These are phyloP conservation scores for Balansia obtecta DNA, from an alignment of 2,329 filamentous ascomycete species.

Conservation along the genomic window DNA sequence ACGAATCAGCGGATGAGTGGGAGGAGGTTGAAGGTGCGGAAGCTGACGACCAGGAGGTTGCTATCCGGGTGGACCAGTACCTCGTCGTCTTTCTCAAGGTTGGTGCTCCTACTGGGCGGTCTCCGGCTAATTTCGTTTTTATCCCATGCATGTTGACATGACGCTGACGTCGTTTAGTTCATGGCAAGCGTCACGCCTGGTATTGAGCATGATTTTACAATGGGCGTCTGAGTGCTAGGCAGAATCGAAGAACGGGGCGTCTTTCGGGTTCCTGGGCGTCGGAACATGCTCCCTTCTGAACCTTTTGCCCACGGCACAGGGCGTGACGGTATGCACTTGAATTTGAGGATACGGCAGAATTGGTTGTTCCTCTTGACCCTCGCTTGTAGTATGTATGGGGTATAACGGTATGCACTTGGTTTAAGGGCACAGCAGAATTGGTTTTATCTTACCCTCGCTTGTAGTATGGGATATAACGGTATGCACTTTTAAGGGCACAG, in stretches of 20 bases:
- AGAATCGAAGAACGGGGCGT: too few relatives aligned
- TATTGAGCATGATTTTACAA: slow-evolving; percentile 96
- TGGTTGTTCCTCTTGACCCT: too few relatives aligned
- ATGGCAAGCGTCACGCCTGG: slow-evolving; percentile 87
- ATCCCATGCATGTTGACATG: neutral
- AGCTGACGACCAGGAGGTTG: slow-evolving; percentile 58
- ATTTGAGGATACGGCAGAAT: too few relatives aligned
- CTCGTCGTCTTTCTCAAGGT: slow-evolving; percentile 80
- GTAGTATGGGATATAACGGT: too few relatives aligned
- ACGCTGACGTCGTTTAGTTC: slow-evolving; percentile 32
- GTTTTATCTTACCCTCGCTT: too few relatives aligned
- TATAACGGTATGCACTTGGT: too few relatives aligned
- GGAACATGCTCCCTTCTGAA: neutral
- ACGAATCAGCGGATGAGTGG: slow-evolving; percentile 48
- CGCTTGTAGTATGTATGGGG: too few relatives aligned
- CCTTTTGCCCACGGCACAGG: neutral
- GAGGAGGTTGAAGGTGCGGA: slow-evolving; percentile 50
- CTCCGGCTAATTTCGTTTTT: neutral
- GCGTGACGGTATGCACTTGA: neutral
- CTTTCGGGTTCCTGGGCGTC: neutral
- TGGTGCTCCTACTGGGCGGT: neutral
- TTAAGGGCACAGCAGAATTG: too few relatives aligned
- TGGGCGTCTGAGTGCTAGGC: slow-evolving; percentile 58
- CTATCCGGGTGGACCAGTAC: slow-evolving; percentile 81
- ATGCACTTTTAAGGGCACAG: too few relatives aligned